Base-by-base conservation (phyloP, 805 yeast genomes). In the Candida ortonii region DNA sequence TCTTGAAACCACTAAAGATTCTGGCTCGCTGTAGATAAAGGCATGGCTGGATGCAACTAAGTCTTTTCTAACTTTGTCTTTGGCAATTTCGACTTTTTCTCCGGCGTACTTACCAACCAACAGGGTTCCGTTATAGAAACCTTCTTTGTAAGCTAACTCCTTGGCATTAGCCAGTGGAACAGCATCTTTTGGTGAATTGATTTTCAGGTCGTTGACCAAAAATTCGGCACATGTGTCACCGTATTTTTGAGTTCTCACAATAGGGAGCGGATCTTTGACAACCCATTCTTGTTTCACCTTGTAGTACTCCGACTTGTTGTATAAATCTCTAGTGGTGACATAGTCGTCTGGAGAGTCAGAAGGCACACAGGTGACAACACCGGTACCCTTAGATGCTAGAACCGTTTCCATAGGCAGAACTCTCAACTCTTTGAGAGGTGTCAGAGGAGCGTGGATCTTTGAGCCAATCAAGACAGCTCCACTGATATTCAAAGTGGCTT, bases 271-370 rank as follows among this genome's bases (percentile, higher is more conserved):
- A 10, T 84, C 90, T 38, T 73, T 69, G 30, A 73, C 64, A 26
- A 85, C 93, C 98, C 97, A 93, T 43, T 80, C 88, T 51, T 78
- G 72, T 43, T 89, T 72, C 55, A 90, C 84, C 35, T 79, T 76
- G 61, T 90, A 89, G 62, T 79, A 90, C 53, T 87, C 97, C 20
- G 97, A 84, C 68, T 90, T 90, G 70, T 86, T 79, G 51, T 73
- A 73, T 52, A 93, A 74, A 49, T 93, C 98, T 53, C 70, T 71
- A 30, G 83, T 75, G 41, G 96, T 93, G 64, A 90, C 80, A 58
- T 55, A 93, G 69, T 93, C 98, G 68, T 93, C 98, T 42, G 98
- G 97, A 38, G 97, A 89, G 64, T 89, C 96, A n/a, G 96, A 82
- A 44, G 97, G 98, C 44, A 89, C 97, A 70, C 96, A 93, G 5